A percentile compares a stretch with the other conserved stretches of the same genome.
Conservation (phyloP, 202 grass and related monocot species). For the Musa balbisiana region DNA sequence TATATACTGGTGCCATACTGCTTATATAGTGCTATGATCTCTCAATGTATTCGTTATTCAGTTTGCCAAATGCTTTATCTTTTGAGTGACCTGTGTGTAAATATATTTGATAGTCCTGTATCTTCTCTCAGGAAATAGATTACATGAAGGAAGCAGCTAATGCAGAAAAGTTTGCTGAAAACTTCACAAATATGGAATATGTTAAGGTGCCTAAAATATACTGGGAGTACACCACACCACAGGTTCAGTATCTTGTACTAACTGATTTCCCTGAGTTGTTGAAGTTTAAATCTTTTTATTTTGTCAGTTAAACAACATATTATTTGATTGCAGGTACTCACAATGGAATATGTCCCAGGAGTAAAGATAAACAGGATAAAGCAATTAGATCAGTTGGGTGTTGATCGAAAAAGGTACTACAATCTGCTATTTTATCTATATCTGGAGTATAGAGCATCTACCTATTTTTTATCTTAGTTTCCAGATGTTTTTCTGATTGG, state of each 20-base stretch:
- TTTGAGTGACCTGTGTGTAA: background rate
- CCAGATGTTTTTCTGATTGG: constrained; percentile 14
- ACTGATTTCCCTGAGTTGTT: background rate
- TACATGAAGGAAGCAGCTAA: constrained; percentile 99
- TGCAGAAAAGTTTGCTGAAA: constrained; percentile 77
- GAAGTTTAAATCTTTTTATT: constrained; percentile 4
- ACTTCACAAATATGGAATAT: constrained; percentile 79
- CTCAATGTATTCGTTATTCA: no score
- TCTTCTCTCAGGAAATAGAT: constrained; percentile 85
- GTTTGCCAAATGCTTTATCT: background rate
- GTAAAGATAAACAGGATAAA: constrained; percentile 99
- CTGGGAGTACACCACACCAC: constrained; percentile 88
- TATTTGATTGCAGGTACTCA: constrained; percentile 66
- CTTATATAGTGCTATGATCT: no score
- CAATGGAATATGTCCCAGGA: constrained; percentile 98
- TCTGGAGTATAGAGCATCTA: background rate
- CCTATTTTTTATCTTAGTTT: background rate
- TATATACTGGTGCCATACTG: no score
- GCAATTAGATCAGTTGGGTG: constrained; percentile 88
- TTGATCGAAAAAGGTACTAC: constrained; percentile 86
- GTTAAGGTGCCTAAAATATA: constrained; percentile 84
- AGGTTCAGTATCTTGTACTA: constrained; percentile 39
- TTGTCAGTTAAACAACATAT: constrained; percentile 12
- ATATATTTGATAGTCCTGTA: constrained; percentile 12
- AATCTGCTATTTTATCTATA: background rate